These are phyloP conservation scores for Rhodotorula sphaerocarpa DNA, from an alignment of 768 basidiomycete genomes.

Conservation along the genomic window DNA sequence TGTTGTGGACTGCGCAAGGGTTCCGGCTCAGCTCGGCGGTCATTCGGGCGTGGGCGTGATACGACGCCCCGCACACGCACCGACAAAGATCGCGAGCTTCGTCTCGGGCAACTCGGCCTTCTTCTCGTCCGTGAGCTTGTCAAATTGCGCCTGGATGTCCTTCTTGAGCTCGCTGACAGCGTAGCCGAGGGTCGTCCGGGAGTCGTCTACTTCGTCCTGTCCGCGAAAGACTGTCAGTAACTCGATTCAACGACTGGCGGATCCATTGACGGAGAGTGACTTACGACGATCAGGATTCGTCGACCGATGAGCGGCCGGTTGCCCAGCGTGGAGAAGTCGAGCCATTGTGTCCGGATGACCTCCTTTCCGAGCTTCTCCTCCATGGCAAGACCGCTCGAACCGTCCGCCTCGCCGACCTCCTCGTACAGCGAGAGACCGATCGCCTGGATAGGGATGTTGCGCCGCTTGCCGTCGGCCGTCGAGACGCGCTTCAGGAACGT, in stretches of 20 bases:
- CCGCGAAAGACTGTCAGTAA: too few species aligned
- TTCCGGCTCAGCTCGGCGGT: neutral
- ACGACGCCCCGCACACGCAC: constrained; percentile 37
- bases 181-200: constrained; percentile 55
- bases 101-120: constrained; percentile 60
- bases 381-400: constrained; percentile 16
- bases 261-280: constrained; percentile 4
- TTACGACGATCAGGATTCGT: constrained; percentile 63
- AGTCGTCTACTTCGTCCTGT: constrained; percentile 47
- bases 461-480: constrained; percentile 59
- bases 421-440: constrained; percentile 96
- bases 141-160: constrained; percentile 55
- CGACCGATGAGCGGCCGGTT: constrained; percentile 64
- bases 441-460: constrained; percentile 53
- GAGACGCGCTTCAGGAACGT: constrained; percentile 52
- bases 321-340: constrained; percentile 49
- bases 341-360: constrained; percentile 93
- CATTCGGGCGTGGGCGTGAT: too few species aligned
- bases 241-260: too few species aligned
- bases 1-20: constrained; percentile 65
- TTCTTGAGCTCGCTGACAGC: constrained; percentile 79
- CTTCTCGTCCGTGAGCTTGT: constrained; percentile 24
- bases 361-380: constrained; percentile 53
- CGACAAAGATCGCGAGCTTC: constrained; percentile 81
- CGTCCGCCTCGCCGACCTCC: constrained; percentile 49